These are phyloP conservation scores for Linum lewisii DNA, from an alignment of 345 rosid genomes.

Conservation along the genomic window DNA sequence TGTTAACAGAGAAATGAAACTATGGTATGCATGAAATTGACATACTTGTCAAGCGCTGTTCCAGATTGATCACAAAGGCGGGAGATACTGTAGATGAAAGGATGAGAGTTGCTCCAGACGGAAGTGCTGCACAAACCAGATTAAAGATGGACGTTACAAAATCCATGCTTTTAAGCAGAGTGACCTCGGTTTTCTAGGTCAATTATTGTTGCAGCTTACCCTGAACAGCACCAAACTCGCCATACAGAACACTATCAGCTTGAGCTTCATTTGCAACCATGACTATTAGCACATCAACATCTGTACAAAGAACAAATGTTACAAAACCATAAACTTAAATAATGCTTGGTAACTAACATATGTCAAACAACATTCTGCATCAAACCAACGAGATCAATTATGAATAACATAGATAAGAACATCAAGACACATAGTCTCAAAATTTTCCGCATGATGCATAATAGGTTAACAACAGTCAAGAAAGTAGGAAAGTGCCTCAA, in stretches of 20 bases:
- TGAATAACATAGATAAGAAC: no score
- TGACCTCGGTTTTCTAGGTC: neutral
- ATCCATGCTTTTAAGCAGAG: neutral
- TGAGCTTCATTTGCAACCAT: constrained; percentile 95
- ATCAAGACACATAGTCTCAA: no score
- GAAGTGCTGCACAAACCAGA: constrained; percentile 44
- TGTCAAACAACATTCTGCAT: no score
- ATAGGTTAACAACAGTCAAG: neutral
- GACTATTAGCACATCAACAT: constrained; percentile 71
- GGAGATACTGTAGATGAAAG: constrained; percentile 95
- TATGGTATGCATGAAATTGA: neutral
- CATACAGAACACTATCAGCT: constrained; percentile 71
- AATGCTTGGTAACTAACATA: no score
- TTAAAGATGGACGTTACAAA: constrained; percentile 13
- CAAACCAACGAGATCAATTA: no score
- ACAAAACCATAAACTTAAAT: neutral
- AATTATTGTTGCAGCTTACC: constrained; percentile 28
- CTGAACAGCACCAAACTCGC: constrained; percentile 74
- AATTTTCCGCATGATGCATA: neutral
- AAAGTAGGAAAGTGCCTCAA: constrained; percentile 6
- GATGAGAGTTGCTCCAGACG: constrained; percentile 61
- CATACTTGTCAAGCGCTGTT: constrained; percentile 67
- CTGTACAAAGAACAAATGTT: constrained; percentile 27
- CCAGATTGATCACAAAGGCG: constrained; percentile 60
- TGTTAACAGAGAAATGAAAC: neutral